These are phyloP conservation scores for Euphorbia corollata DNA, from an alignment of 441 rosid species.

Conservation along the genomic window DNA sequence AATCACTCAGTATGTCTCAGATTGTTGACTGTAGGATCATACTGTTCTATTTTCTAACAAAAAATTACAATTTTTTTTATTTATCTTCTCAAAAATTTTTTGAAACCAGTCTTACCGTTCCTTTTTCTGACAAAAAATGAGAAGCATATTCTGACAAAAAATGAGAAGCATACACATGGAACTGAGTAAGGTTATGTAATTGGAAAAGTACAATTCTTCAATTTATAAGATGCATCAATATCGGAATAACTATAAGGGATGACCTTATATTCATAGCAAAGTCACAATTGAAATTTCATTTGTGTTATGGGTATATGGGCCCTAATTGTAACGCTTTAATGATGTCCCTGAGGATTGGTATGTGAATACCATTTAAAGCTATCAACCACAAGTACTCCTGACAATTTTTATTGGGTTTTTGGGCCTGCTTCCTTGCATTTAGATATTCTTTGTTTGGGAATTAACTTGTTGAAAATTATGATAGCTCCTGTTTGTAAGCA, in stretches of 20 bases:
- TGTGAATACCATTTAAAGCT: constrained; percentile 6
- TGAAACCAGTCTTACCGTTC: not conserved
- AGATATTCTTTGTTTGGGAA: not conserved
- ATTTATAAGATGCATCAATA: not conserved
- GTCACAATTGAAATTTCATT: not conserved
- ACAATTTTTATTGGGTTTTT: not conserved
- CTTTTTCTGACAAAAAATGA: not conserved
- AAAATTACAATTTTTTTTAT: not conserved
- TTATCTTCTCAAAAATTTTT: not conserved
- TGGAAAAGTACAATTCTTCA: not conserved
- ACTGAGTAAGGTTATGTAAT: not conserved
- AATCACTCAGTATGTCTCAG: not conserved
- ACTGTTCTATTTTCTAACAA: not conserved
- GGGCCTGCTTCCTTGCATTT: not conserved
- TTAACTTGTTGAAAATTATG: not conserved
- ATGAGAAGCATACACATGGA: constrained; percentile 1
- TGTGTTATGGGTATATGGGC: not conserved
- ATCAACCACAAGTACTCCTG: not conserved
- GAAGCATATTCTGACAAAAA: constrained; percentile 7
- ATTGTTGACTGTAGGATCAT: not conserved
- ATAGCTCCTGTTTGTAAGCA: not conserved
- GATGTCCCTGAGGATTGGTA: not conserved
- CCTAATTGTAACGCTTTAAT: not conserved
- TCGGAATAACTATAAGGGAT: not conserved
- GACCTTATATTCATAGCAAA: not conserved